Evolutionary conservation across 495 filamentous ascomycete species (phyloP).

Genomic region (Cercophora scortea): DNA sequence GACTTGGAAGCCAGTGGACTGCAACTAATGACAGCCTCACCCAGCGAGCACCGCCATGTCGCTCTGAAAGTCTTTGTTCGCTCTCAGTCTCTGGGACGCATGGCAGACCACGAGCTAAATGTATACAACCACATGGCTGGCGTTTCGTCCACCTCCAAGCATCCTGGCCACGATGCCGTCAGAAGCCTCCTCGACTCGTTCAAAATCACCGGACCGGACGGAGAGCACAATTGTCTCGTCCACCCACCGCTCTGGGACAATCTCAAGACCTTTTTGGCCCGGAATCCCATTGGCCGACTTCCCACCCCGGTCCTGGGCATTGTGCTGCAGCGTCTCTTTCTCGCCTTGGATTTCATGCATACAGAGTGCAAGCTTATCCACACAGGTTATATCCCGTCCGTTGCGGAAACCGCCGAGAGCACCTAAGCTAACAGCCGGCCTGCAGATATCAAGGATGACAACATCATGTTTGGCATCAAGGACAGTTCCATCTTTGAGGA

Average conservation of each 20-base stretch:
- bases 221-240: constrained; percentile 36
- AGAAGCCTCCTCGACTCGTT: constrained; percentile 36
- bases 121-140: constrained; percentile 28
- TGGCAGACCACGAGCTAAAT: constrained; percentile 25
- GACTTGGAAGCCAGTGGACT: too few species aligned
- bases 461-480: constrained; percentile 23
- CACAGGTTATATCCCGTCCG: constrained; percentile 25
- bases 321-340: constrained; percentile 26
- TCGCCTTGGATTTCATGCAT: constrained; percentile 36
- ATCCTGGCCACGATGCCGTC: constrained; percentile 30
- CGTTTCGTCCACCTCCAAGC: constrained; percentile 11
- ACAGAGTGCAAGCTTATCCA: constrained; percentile 34
- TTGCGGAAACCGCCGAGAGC: not conserved
- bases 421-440: too few species aligned
- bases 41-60: constrained; percentile 30
- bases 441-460: constrained; percentile 26
- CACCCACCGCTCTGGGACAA: constrained; percentile 35
- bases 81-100: constrained; percentile 6
- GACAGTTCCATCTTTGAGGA: constrained; percentile 8
- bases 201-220: constrained; percentile 25
- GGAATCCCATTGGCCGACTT: constrained; percentile 23
- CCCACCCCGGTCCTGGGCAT: constrained; percentile 20
- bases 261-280: constrained; percentile 18
- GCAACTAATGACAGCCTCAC: not conserved
- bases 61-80: constrained; percentile 34